Conservation (phyloP, 129 eudicot species). For the Calendula officinalis region DNA sequence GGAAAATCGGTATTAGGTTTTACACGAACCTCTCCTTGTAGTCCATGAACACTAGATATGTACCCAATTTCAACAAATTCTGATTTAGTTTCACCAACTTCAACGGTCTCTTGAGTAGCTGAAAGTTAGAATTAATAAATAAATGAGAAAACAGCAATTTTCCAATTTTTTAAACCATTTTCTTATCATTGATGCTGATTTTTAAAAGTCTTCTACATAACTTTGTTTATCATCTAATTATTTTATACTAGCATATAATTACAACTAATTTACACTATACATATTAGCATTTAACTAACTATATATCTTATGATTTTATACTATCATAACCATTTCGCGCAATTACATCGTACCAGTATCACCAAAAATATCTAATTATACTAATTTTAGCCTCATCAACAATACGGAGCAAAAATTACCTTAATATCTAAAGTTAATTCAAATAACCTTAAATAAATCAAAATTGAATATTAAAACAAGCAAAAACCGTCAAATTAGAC, state of each 20-base stretch:
- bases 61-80: slow-evolving; percentile 81
- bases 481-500: slow-evolving; percentile 12
- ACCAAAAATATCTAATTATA: slow-evolving; percentile 4
- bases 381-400: background rate
- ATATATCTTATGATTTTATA: background rate
- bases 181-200: background rate
- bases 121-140: slow-evolving; percentile 19
- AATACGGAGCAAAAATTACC: background rate
- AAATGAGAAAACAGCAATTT: background rate
- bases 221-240: background rate
- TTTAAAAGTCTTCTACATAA: background rate
- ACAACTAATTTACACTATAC: background rate
- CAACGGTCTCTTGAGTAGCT: slow-evolving; percentile 60
- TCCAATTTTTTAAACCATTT: background rate
- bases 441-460: slow-evolving; percentile 7
- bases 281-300: slow-evolving; percentile 1
- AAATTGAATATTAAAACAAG: background rate
- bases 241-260: background rate
- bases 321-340: background rate
- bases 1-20: slow-evolving; percentile 82
- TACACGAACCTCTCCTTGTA: slow-evolving; percentile 89
- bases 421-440: slow-evolving; percentile 15
- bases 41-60: slow-evolving; percentile 77
- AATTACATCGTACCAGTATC: slow-evolving; percentile 3
- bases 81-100: slow-evolving; percentile 38